phyloP scores from a whole-genome alignment of 305 asterid genomes.

The Solanum hybrid region DNA sequence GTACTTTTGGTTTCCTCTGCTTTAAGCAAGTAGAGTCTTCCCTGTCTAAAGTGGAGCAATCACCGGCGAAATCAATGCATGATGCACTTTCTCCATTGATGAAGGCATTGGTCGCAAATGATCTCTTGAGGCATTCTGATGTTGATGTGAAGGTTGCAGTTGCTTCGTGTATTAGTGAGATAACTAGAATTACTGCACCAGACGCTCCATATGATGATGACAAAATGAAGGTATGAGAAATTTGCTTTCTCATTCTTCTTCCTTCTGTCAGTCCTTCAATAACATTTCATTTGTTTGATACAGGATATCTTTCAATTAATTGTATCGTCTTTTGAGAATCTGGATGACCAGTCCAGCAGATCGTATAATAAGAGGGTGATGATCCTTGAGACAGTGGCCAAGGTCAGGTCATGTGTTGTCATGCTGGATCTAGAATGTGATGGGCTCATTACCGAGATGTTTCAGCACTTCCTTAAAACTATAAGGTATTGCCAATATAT shows the following conservation, averaged over 20 bases:
- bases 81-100: constrained; percentile 53
- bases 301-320: constrained; percentile 88
- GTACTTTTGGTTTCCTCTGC: neutral
- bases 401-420: constrained; percentile 83
- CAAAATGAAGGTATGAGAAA: constrained; percentile 60
- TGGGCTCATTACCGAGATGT: constrained; percentile 75
- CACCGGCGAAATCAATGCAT: constrained; percentile 70
- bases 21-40: constrained; percentile 49
- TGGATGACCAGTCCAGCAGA: constrained; percentile 60
- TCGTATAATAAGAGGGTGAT: constrained; percentile 61
- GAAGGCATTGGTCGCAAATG: constrained; percentile 48
- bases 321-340: constrained; percentile 72
- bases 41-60: constrained; percentile 80
- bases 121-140: constrained; percentile 64
- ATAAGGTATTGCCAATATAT: constrained; percentile 45
- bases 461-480: constrained; percentile 59
- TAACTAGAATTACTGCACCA: constrained; percentile 88
- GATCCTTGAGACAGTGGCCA: constrained; percentile 85
- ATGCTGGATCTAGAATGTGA: constrained; percentile 98
- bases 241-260: neutral
- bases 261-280: neutral
- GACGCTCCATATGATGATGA: constrained; percentile 79
- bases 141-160: constrained; percentile 75
- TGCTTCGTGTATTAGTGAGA: constrained; percentile 90
- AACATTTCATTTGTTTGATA: constrained; percentile 20